phyloP scores from a whole-genome alignment of 176 grass and related monocot genomes.

The Pharus latifolius region DNA sequence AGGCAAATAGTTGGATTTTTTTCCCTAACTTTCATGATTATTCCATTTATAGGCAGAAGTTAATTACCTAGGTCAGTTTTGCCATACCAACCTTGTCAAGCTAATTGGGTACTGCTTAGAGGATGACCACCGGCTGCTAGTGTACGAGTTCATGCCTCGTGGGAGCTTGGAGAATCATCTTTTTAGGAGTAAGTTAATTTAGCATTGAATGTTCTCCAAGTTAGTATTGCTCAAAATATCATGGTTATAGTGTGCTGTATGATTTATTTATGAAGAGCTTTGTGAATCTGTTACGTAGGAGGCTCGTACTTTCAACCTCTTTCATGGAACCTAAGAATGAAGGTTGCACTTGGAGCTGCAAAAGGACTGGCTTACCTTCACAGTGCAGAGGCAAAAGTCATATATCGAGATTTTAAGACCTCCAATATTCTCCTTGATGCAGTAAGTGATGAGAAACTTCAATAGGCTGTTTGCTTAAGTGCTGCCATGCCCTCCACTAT shows the following conservation, averaged over 20 bases:
- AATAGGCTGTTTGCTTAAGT: not conserved
- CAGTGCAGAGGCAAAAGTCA: conserved; percentile 69
- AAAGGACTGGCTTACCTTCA: conserved; percentile 90
- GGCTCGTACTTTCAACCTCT: conserved; percentile 69
- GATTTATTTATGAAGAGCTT: conserved; percentile 10
- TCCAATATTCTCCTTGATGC: conserved; percentile 91
- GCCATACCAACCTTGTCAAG: conserved; percentile 78
- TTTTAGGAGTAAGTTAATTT: conserved; percentile 69
- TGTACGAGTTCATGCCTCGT: conserved; percentile 91
- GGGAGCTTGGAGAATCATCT: conserved; percentile 97
- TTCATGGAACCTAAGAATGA: conserved; percentile 88
- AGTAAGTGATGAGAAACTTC: conserved; percentile 30
- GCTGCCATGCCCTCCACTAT: not conserved
- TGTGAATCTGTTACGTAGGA: conserved; percentile 44
- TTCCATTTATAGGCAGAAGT: conserved; percentile 57
- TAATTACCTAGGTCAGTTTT: conserved; percentile 84
- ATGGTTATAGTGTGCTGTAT: not conserved
- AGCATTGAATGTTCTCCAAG: not conserved
- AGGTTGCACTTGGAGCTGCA: conserved; percentile 80
- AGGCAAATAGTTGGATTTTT: not conserved
- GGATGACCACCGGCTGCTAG: conserved; percentile 75
- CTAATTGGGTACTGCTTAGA: conserved; percentile 77
- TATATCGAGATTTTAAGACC: conserved; percentile 94
- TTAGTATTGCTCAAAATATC: not conserved
- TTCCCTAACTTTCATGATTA: conserved; percentile 19